Conservation (phyloP, 2,329 filamentous ascomycete species). For the Xylaria sp. region DNA sequence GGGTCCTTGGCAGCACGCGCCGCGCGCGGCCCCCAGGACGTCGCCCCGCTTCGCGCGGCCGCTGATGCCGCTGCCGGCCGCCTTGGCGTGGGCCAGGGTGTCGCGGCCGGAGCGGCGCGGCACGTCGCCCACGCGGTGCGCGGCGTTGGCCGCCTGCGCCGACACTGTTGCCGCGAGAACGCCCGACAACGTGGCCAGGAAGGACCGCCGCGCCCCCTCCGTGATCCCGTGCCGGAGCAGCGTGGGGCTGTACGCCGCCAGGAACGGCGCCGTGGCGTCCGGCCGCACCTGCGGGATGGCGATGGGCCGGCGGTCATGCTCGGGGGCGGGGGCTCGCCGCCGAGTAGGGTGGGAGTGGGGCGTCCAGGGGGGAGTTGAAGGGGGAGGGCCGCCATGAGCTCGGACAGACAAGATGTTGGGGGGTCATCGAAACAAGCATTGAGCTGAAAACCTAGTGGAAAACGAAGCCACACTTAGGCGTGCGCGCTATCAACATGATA, state of each 20-base stretch:
- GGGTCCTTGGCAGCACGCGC: conserved; percentile 22
- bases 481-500: neutral
- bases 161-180: conserved; percentile 50
- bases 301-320: conserved; percentile 34
- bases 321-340: conserved; percentile 5
- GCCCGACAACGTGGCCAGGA: conserved; percentile 45
- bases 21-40: conserved; percentile 42
- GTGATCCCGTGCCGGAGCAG: conserved; percentile 43
- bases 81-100: conserved; percentile 41
- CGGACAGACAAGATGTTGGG: too few relatives aligned
- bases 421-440: neutral
- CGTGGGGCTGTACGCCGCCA: conserved; percentile 42
- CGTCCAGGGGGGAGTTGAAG: conserved; percentile 44
- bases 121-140: conserved; percentile 38
- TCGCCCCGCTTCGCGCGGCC: conserved; percentile 44
- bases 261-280: conserved; percentile 41
- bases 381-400: too few relatives aligned
- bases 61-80: conserved; percentile 41
- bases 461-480: neutral
- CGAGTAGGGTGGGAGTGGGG: conserved; percentile 37
- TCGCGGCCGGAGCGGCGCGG: conserved; percentile 43
- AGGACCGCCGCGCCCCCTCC: conserved; percentile 28
- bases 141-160: conserved; percentile 47
- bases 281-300: conserved; percentile 46
- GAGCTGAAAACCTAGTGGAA: neutral